Evolutionary conservation across 2,329 filamentous ascomycete genomes (phyloP), one percentile per base, ranked within the genome.

Genomic region (Xylaria arbuscula): DNA sequence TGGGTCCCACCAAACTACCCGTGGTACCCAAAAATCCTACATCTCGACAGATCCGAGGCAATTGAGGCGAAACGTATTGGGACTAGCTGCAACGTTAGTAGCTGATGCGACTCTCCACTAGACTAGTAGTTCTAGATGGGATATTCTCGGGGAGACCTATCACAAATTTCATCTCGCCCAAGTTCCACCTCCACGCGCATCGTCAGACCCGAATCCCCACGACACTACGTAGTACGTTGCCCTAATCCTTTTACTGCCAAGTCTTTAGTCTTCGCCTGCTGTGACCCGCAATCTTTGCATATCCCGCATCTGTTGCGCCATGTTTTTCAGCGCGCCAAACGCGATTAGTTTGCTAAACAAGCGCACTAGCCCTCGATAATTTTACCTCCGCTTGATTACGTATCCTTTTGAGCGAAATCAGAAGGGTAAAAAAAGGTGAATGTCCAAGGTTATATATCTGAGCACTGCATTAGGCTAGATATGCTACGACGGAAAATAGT

Each of bases 301-400:
- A 65, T 55, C 64, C 68, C 68, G 53, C 64, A 67, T 19, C 57
- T 61, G 17, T 38, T 42, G 24, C 48, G 36, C 62, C 36, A 36
- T 50, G 40, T 48, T 63, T 69, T 70, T 62, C 28, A 8, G 34
- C 55, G 53, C 65, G 68, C 57, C 34, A 68, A 68, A 48, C 58
- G 68, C 65, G 65, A 59, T 11, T 64, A 34, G 7, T n/a, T 7
- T 28, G 9, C 13, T 28, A 58, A 63, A 53, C 40, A 51, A 58
- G 55, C 55, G 22, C 19, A 17, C 19, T 24, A 6, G 45, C 22
- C 40, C 5, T 53, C 32, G 22, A 58, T 38, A 9, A 36, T 32
- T 17, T 50, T 54, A 17, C 32, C 24, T 15, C 42, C 13, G 17
- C 42, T 34, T 57, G 22, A 13, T 32, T 56, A 11, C 34, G 32